phyloP scores from a whole-genome alignment of 805 yeast species.

The Lachancea thermotolerans region DNA sequence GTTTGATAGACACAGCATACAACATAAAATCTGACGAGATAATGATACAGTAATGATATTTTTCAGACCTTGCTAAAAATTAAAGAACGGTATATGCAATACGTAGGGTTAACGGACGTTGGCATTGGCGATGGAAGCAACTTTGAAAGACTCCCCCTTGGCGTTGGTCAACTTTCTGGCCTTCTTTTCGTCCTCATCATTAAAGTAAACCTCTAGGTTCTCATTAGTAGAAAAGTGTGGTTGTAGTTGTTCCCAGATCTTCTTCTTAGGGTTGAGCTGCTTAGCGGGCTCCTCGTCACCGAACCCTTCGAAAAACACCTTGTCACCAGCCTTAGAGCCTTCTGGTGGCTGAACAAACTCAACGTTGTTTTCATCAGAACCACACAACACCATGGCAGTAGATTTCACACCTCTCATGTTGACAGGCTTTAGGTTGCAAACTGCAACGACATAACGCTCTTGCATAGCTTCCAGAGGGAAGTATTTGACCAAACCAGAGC shows the following conservation, averaged over 20 bases:
- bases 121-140: conserved; percentile 65
- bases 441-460: conserved; percentile 80
- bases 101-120: conserved; percentile 53
- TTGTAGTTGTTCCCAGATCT: conserved; percentile 93
- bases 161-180: conserved; percentile 63
- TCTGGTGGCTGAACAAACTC: conserved; percentile 95
- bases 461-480: conserved; percentile 93
- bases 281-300: conserved; percentile 79
- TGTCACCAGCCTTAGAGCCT: conserved; percentile 92
- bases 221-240: conserved; percentile 83
- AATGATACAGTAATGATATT: background rate
- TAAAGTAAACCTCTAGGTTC: conserved; percentile 68
- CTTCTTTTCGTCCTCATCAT: conserved; percentile 53
- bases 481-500: conserved; percentile 91
- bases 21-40: conserved; percentile 1
- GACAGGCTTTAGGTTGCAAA: conserved; percentile 96
- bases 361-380: conserved; percentile 64
- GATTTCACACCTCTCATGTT: conserved; percentile 97
- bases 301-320: conserved; percentile 87
- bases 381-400: conserved; percentile 94
- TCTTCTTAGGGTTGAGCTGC: conserved; percentile 95
- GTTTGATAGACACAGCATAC: background rate
- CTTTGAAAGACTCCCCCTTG: conserved; percentile 72
- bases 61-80: background rate
- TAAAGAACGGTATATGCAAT: background rate